A percentile compares a stretch with the other conserved stretches of the same genome.
Conservation (phyloP, 495 filamentous ascomycete species). For the Lasiosphaeria ovina region DNA sequence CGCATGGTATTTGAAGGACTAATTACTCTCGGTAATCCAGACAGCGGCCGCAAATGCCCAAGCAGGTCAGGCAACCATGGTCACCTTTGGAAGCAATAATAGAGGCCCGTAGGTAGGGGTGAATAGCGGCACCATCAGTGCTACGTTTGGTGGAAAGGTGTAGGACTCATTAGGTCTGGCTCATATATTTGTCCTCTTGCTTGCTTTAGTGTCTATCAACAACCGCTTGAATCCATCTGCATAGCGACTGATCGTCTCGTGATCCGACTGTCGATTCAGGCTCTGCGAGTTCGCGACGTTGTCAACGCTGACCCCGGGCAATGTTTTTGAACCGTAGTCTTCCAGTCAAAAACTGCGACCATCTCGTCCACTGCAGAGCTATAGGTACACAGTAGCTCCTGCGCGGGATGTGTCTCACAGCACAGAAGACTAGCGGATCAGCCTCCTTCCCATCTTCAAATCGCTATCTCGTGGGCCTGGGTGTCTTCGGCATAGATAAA, state of each 20-base stretch:
- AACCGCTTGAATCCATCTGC: neutral
- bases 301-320: neutral
- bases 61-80: neutral
- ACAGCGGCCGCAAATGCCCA: slow-evolving; percentile 29
- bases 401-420: neutral
- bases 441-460: slow-evolving; percentile 10
- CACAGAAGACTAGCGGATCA: slow-evolving; percentile 1
- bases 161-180: too few species aligned
- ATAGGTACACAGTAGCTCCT: slow-evolving; percentile 7
- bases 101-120: slow-evolving; percentile 11
- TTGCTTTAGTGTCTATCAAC: neutral
- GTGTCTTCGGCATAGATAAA: slow-evolving; percentile 6
- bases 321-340: slow-evolving; percentile 3
- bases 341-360: slow-evolving; percentile 5
- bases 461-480: slow-evolving; percentile 8
- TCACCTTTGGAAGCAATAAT: slow-evolving; percentile 12
- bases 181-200: slow-evolving; percentile 8
- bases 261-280: slow-evolving; percentile 3
- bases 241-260: too few species aligned
- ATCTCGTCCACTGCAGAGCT: slow-evolving; percentile 4
- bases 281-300: slow-evolving; percentile 1
- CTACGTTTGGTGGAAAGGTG: slow-evolving; percentile 9
- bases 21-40: slow-evolving; percentile 24
- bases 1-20: slow-evolving; percentile 33
- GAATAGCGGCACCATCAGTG: slow-evolving; percentile 11